phyloP scores from a whole-genome alignment of 2,329 filamentous ascomycete species.

The Hymenoscyphus scutula region DNA sequence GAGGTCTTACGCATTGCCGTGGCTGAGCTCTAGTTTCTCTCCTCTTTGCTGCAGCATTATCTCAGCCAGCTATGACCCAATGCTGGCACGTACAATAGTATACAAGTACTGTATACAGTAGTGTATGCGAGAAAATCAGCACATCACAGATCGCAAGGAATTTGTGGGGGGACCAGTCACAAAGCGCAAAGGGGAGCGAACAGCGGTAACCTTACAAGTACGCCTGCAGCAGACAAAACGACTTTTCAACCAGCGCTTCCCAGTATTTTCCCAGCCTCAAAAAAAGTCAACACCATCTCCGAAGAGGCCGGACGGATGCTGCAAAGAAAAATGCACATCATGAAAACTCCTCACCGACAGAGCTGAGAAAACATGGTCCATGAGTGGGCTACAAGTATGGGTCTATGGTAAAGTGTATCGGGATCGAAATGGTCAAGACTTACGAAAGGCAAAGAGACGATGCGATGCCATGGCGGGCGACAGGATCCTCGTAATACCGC shows the following conservation, averaged over 20 bases:
- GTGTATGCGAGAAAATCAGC: not conserved
- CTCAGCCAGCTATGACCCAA: not conserved
- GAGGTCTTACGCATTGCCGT: not conserved
- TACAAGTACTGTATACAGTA: not conserved
- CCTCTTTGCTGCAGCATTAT: not conserved
- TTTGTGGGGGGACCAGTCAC: not conserved
- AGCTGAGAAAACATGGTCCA: not conserved
- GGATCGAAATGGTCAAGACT: not conserved
- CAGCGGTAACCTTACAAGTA: not conserved
- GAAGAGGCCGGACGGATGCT: not conserved
- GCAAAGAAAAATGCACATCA: not conserved
- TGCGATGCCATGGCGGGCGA: not conserved
- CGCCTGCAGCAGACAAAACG: not conserved
- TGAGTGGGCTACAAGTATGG: not conserved
- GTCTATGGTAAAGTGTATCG: not conserved
- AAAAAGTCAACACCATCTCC: not conserved
- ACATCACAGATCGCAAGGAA: no score
- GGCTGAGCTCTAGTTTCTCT: constrained; percentile 2
- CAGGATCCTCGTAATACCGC: constrained; percentile 3
- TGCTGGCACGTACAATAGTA: not conserved
- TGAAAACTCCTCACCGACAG: constrained; percentile 3
- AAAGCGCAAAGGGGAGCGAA: not conserved
- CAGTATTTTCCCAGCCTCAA: not conserved
- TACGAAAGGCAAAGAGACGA: constrained; percentile 2
- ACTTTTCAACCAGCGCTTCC: not conserved